phyloP scores from a whole-genome alignment of 2,329 filamentous ascomycete genomes.

The Phaeosphaeriaceae sp. region DNA sequence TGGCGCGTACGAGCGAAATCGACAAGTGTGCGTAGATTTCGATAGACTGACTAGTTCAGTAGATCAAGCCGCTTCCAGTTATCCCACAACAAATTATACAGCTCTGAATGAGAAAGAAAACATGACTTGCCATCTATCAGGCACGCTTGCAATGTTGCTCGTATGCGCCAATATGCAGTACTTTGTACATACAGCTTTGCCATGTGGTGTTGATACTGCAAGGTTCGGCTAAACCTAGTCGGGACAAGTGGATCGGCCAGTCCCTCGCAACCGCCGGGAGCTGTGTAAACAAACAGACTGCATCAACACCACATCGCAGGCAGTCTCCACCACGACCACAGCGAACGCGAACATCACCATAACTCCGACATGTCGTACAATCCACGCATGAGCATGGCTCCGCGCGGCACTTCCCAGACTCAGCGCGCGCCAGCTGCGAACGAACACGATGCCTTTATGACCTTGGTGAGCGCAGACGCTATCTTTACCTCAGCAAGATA shows the following conservation, averaged over 20 bases:
- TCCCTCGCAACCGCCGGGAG: not conserved
- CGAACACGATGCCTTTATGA: slow-evolving; percentile 60
- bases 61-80: too few species aligned
- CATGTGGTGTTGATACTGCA: not conserved
- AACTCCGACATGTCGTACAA: slow-evolving; percentile 55
- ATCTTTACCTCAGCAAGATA: not conserved
- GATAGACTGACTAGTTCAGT: too few species aligned
- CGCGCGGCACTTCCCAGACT: slow-evolving; percentile 50
- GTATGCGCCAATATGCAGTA: too few species aligned
- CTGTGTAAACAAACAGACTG: slow-evolving; percentile 22
- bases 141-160: too few species aligned
- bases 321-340: slow-evolving; percentile 3
- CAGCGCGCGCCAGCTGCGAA: slow-evolving; percentile 52
- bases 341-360: slow-evolving; percentile 5
- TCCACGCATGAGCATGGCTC: slow-evolving; percentile 60
- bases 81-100: too few species aligned
- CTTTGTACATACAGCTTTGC: not conserved
- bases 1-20: too few species aligned
- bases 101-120: too few species aligned
- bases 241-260: not conserved
- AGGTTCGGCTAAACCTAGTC: not conserved
- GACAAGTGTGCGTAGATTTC: too few species aligned
- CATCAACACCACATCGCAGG: slow-evolving; percentile 5
- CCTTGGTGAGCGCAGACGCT: slow-evolving; percentile 48
- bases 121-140: too few species aligned